A percentile compares a stretch with the other conserved stretches of the same genome.
Evolutionary conservation across 768 basidiomycete species (phyloP).

Genomic region (Boletus coccyginus): DNA sequence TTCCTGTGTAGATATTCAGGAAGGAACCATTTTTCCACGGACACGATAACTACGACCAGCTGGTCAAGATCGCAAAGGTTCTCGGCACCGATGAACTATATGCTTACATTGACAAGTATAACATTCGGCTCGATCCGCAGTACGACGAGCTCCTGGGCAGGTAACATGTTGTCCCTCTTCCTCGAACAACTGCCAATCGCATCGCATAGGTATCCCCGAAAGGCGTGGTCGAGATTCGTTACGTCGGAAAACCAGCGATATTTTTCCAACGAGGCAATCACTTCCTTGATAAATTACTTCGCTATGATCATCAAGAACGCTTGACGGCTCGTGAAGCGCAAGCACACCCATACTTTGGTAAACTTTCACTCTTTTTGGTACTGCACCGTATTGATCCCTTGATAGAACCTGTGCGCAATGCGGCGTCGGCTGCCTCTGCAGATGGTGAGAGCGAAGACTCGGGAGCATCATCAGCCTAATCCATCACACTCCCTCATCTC

Average conservation of each 20-base stretch:
- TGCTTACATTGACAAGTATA: constrained; percentile 91
- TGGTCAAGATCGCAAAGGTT: constrained; percentile 98
- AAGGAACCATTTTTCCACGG: constrained; percentile 99
- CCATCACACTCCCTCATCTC: constrained; percentile 23
- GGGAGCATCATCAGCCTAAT: constrained; percentile 33
- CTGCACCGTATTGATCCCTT: constrained; percentile 16
- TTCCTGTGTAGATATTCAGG: constrained; percentile 78
- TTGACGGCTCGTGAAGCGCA: constrained; percentile 94
- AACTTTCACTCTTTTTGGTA: constrained; percentile 15
- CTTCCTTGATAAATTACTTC: constrained; percentile 90
- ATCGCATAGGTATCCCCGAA: constrained; percentile 73
- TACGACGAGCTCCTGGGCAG: constrained; percentile 93
- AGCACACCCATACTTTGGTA: constrained; percentile 90
- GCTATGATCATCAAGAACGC: constrained; percentile 97
- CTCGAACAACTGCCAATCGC: constrained; percentile 2
- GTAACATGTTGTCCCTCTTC: constrained; percentile 33
- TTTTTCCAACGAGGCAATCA: constrained; percentile 95
- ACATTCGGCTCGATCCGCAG: constrained; percentile 92
- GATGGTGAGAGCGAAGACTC: constrained; percentile 63
- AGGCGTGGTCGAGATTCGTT: constrained; percentile 94
- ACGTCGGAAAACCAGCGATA: constrained; percentile 95
- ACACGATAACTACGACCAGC: constrained; percentile 97
- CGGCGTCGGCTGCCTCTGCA: constrained; percentile 38
- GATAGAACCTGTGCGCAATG: constrained; percentile 66
- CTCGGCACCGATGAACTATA: constrained; percentile 95